Evolutionary conservation across 1,139 yeast genomes (phyloP).

Genomic region (Sugiyamaella grinbergsii): DNA sequence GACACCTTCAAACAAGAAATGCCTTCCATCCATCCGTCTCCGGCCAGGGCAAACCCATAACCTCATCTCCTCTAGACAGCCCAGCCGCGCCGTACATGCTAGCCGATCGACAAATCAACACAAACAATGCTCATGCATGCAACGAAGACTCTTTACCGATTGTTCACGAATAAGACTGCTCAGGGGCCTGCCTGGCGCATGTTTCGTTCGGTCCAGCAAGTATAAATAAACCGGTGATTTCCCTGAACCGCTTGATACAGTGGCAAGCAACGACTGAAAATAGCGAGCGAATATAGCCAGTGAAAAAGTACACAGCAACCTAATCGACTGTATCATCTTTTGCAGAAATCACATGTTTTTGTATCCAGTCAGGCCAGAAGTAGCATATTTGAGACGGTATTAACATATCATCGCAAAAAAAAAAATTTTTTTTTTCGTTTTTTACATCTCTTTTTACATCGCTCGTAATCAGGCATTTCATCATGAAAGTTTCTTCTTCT

Average conservation of each 20-base stretch:
- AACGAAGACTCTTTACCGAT: slow-evolving; percentile 6
- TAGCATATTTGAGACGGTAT: no score
- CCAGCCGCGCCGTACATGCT: neutral
- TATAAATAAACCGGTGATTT: no score
- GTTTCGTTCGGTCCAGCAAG: neutral
- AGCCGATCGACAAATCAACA: slow-evolving; percentile 9
- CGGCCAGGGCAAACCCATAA: no score
- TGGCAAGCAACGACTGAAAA: neutral
- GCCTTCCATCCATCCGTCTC: no score
- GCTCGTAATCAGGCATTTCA: no score
- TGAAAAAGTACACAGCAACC: neutral
- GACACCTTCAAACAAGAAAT: no score
- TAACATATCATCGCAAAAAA: no score
- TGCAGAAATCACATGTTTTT: neutral
- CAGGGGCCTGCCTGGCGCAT: neutral
- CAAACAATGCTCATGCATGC: slow-evolving; percentile 8
- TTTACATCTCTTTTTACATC: no score
- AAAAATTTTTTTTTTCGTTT: neutral
- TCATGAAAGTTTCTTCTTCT: neutral
- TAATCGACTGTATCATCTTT: neutral
- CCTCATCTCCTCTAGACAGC: neutral
- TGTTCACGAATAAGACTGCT: slow-evolving; percentile 14
- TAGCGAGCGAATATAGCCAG: neutral
- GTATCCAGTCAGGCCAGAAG: neutral
- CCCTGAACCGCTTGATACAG: no score